phyloP scores from a whole-genome alignment of 1,284 basidiomycete genomes.

The Pascua sp. region DNA sequence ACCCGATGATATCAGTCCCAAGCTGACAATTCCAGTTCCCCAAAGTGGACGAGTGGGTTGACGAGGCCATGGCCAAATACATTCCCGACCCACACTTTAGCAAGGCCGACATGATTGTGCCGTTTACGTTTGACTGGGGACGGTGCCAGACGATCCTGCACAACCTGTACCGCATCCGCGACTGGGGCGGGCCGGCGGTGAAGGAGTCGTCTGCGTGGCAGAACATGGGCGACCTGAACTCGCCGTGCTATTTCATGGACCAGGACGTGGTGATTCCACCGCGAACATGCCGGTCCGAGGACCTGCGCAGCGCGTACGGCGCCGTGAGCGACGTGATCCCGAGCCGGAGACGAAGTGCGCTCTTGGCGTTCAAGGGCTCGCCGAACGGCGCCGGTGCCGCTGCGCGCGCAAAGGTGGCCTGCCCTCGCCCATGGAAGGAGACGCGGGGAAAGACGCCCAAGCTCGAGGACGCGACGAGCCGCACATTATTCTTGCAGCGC shows the following conservation, averaged over 20 bases:
- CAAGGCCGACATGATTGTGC: constrained; percentile 35
- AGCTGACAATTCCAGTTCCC: constrained; percentile 7
- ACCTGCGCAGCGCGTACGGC: constrained; percentile 21
- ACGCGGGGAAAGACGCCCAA: neutral
- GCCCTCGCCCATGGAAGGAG: constrained; percentile 8
- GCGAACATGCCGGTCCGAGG: constrained; percentile 24
- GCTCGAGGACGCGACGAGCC: constrained; percentile 7
- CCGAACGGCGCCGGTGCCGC: constrained; percentile 19
- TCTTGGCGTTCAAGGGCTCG: constrained; percentile 27
- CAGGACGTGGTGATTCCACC: constrained; percentile 35
- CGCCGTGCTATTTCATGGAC: constrained; percentile 23
- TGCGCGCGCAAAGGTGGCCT: constrained; percentile 21
- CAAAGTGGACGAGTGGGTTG: constrained; percentile 17
- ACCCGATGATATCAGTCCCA: too few relatives aligned
- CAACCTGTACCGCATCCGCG: constrained; percentile 18
- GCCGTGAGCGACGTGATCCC: neutral
- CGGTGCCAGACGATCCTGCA: constrained; percentile 25
- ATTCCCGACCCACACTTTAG: constrained; percentile 15
- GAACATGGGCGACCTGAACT: constrained; percentile 33
- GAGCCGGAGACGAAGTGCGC: neutral
- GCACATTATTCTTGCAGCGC: constrained; percentile 23
- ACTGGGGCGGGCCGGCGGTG: constrained; percentile 5
- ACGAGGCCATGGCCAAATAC: constrained; percentile 22
- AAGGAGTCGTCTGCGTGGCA: constrained; percentile 16
- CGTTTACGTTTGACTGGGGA: constrained; percentile 49